These are phyloP conservation scores for Lasiosphaeriaceae sp. DNA, from an alignment of 495 filamentous ascomycete genomes.

Conservation along the genomic window DNA sequence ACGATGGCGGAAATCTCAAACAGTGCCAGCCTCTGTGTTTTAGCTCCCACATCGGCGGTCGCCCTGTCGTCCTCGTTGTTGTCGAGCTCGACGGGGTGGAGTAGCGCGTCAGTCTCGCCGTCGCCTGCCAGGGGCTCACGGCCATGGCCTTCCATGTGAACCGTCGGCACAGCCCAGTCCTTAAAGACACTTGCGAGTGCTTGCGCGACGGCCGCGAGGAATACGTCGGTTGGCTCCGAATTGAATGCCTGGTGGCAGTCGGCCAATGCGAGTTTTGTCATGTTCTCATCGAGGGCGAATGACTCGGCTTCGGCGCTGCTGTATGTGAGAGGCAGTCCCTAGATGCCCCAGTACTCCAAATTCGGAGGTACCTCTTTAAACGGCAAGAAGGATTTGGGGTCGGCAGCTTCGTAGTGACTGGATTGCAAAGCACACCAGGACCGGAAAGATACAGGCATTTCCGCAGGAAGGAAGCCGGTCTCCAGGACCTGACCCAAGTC, in stretches of 20 bases:
- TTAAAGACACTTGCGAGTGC: constrained; percentile 40
- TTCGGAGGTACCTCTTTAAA: constrained; percentile 30
- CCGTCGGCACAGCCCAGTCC: constrained; percentile 35
- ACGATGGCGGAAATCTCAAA: constrained; percentile 35
- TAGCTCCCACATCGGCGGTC: constrained; percentile 51
- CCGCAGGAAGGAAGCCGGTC: constrained; percentile 16
- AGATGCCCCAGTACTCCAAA: constrained; percentile 50
- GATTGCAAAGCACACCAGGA: constrained; percentile 9
- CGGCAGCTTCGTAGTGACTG: constrained; percentile 16
- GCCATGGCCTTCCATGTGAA: constrained; percentile 37
- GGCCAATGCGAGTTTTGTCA: constrained; percentile 40
- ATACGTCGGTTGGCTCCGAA: constrained; percentile 52
- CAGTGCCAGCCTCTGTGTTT: constrained; percentile 30
- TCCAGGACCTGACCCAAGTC: constrained; percentile 54
- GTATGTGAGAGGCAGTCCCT: constrained; percentile 42
- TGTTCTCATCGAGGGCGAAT: constrained; percentile 40
- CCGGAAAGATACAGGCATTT: constrained; percentile 16
- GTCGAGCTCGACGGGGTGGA: constrained; percentile 25
- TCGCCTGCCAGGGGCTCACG: constrained; percentile 30
- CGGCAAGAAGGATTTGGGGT: constrained; percentile 30
- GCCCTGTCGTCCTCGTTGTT: constrained; percentile 27
- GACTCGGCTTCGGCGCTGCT: constrained; percentile 33
- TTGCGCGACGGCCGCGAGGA: constrained; percentile 48
- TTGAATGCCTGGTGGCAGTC: constrained; percentile 40
- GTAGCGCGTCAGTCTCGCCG: constrained; percentile 46